Base-by-base conservation (phyloP, 176 grass and related monocot genomes). In the Paspalum vaginatum region DNA sequence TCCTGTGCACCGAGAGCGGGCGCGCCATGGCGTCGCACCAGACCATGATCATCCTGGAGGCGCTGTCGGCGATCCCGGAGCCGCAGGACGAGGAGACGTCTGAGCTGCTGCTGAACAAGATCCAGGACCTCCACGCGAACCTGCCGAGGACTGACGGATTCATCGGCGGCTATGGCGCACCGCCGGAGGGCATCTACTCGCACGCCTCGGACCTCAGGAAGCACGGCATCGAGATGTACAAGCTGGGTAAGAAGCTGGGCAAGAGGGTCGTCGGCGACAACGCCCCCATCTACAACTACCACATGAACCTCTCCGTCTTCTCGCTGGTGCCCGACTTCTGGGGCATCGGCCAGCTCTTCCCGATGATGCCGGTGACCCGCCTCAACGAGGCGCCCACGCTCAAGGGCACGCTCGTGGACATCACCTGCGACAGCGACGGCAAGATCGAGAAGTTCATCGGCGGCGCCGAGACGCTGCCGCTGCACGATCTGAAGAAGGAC, bases 281-380 rank as follows among this genome's bases (percentile, higher is more conserved):
- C 44, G 9, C 0, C 45, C 16, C 44, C 68, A 27, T 70, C 68
- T 70, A 49, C 52, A 72, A 50, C 75, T 88, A 88, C 87, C 74
- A 88, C 82, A 68, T 80, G 76, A 88, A 88, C 76, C 74, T 88
- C 39, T 88, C 81, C 48, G 9, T 88, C 46, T 88, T 88, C 75
- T 84, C 81, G 8, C 68, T 84, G 16, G 27, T 61, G 5, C 75
- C 86, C 0, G 81, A 80, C 52, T 44, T 44, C 49, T 84, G 48
- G 75, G 75, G 11, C 21, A 10, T 85, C 67, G 4, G 16, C 25
- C 81, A 84, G 67, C 75, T 74, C 20, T 88, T 80, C 69, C 81
- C 81, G 32, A 75, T 85, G 68, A 65, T 85, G 41, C 86, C 66
- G 6, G 81, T 74, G 59, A 77, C 68, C 76, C 80, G 73, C 37